phyloP scores from a whole-genome alignment of 2,329 filamentous ascomycete species.

The Sporothrix luriei region DNA sequence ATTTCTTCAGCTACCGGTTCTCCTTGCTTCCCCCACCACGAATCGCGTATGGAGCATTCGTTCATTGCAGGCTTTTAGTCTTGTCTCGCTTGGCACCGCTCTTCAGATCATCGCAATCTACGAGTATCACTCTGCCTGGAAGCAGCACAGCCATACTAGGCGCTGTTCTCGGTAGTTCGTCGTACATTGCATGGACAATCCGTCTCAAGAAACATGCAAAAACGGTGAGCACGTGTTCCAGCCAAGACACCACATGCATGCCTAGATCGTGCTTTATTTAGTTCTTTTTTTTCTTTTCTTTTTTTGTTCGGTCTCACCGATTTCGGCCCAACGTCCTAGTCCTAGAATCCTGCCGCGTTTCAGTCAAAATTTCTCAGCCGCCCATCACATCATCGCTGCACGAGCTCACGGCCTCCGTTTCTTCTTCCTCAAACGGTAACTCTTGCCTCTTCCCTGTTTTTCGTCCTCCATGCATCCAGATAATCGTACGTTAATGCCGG shows the following conservation, averaged over 20 bases:
- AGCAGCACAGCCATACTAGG: too few species aligned
- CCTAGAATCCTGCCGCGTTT: background rate
- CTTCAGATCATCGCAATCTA: background rate
- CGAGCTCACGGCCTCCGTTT: background rate
- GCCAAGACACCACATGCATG: conserved; percentile 16
- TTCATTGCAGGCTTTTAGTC: background rate
- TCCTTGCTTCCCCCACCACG: conserved; percentile 14
- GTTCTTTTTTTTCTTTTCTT: background rate
- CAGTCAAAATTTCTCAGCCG: background rate
- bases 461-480: background rate
- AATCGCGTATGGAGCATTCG: background rate
- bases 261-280: background rate
- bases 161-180: background rate
- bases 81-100: background rate
- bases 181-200: background rate
- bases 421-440: background rate
- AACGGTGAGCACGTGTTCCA: background rate
- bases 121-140: background rate
- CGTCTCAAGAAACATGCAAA: background rate
- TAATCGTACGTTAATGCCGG: background rate
- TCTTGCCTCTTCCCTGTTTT: background rate
- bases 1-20: conserved; percentile 18
- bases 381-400: background rate
- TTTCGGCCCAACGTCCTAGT: too few species aligned
- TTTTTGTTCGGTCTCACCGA: background rate